Evolutionary conservation across 2,329 filamentous ascomycete genomes (phyloP).

Genomic region (Colletotrichum karsti): DNA sequence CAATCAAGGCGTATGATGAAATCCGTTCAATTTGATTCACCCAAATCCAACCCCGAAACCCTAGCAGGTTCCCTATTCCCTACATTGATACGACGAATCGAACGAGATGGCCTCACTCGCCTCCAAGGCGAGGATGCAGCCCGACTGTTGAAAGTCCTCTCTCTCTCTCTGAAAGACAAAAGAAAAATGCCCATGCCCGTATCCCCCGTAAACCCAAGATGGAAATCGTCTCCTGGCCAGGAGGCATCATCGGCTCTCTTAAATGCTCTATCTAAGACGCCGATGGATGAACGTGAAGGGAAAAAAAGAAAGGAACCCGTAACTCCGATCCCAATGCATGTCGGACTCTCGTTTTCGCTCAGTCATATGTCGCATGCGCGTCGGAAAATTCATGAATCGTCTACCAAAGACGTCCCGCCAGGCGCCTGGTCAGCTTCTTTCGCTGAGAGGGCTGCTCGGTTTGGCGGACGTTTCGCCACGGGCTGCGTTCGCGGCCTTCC

Average conservation of each 20-base stretch:
- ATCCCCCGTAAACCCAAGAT: not conserved
- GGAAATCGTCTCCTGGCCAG: not conserved
- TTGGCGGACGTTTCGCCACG: slow-evolving; percentile 51
- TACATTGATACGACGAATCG: not conserved
- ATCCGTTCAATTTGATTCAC: not conserved
- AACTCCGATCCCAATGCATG: slow-evolving; percentile 29
- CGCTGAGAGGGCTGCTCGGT: slow-evolving; percentile 43
- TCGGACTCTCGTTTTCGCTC: not conserved
- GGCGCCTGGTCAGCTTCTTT: slow-evolving; percentile 49
- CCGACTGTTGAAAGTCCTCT: not conserved
- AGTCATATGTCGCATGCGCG: slow-evolving; percentile 14
- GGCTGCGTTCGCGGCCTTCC: slow-evolving; percentile 58
- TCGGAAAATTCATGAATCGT: not conserved
- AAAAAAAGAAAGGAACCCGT: not conserved
- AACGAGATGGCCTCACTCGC: not conserved
- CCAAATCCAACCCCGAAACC: not conserved
- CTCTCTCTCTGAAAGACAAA: not conserved
- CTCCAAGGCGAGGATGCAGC: not conserved
- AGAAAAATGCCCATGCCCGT: not conserved
- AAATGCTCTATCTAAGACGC: slow-evolving; percentile 24
- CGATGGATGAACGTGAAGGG: slow-evolving; percentile 9
- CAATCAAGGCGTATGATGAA: slow-evolving; percentile 23
- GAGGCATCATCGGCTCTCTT: slow-evolving; percentile 14
- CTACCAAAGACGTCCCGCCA: slow-evolving; percentile 41
- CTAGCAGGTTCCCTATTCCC: not conserved